Conservation (phyloP, 805 yeast species). For the Kockiozyma suomiensis region DNA sequence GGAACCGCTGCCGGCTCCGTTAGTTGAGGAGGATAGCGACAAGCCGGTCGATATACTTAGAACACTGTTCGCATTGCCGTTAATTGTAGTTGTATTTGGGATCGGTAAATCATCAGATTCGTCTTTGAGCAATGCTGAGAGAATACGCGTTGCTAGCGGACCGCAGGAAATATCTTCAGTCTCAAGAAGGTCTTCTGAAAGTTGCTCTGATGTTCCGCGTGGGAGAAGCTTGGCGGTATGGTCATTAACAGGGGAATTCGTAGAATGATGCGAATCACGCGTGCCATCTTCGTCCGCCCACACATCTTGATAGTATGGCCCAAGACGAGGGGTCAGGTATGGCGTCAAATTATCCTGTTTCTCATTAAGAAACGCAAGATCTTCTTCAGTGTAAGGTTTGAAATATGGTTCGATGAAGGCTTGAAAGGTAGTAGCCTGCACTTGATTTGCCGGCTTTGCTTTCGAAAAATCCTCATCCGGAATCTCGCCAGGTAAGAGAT, state of each 20-base stretch:
- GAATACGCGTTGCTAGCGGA: constrained; percentile 79
- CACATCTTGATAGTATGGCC: constrained; percentile 74
- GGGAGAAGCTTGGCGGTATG: constrained; percentile 45
- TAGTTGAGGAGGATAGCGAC: neutral
- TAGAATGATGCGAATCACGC: neutral
- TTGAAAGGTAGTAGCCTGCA: constrained; percentile 85
- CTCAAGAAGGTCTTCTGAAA: constrained; percentile 66
- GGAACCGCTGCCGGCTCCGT: neutral
- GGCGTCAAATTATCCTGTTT: constrained; percentile 51
- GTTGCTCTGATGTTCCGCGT: constrained; percentile 58
- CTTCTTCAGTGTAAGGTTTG: constrained; percentile 77
- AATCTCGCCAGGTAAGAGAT: constrained; percentile 79
- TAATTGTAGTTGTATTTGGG: constrained; percentile 11
- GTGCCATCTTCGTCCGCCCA: constrained; percentile 80
- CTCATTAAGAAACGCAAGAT: constrained; percentile 68
- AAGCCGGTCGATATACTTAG: neutral
- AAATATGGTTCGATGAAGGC: constrained; percentile 83
- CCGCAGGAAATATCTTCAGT: constrained; percentile 83
- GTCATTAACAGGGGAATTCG: neutral
- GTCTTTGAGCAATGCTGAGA: constrained; percentile 64
- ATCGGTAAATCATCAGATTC: constrained; percentile 29
- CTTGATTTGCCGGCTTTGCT: constrained; percentile 84
- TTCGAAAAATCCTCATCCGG: constrained; percentile 86
- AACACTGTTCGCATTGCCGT: constrained; percentile 8
- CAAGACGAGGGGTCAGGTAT: constrained; percentile 73